Percentiles rank a stretch among this genome's conserved stretches.
Conservation (phyloP, 2,329 filamentous ascomycete species). For the Verticillium alfalfae region DNA sequence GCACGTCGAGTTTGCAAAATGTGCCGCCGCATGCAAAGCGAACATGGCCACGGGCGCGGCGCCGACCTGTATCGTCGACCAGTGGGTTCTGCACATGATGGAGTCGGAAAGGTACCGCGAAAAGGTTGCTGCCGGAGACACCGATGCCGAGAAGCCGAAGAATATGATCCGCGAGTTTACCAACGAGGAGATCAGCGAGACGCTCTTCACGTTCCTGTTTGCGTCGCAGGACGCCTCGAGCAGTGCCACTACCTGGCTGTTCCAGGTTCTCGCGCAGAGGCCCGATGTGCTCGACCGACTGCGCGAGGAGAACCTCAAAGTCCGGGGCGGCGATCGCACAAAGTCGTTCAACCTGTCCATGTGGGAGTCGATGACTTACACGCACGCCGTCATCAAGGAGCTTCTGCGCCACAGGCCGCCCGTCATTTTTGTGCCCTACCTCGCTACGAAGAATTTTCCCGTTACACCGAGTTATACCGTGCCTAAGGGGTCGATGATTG, state of each 20-base stretch:
- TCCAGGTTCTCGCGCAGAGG: conserved; percentile 44
- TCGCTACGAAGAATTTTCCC: conserved; percentile 39
- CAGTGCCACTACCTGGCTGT: conserved; percentile 47
- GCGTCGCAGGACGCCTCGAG: conserved; percentile 48
- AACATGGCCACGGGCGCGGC: conserved; percentile 63
- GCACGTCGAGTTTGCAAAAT: conserved; percentile 63
- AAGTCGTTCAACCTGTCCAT: conserved; percentile 35
- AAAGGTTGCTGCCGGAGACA: conserved; percentile 53
- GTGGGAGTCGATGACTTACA: conserved; percentile 44
- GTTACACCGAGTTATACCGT: conserved; percentile 42
- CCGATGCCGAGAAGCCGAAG: conserved; percentile 31
- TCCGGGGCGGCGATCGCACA: conserved; percentile 32
- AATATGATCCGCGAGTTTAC: conserved; percentile 46
- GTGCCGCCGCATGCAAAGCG: conserved; percentile 65
- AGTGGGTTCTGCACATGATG: conserved; percentile 70
- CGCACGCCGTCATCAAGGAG: conserved; percentile 47
- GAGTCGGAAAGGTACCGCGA: conserved; percentile 64
- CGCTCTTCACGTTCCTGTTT: conserved; percentile 48
- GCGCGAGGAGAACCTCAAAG: conserved; percentile 40
- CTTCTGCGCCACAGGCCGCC: conserved; percentile 45
- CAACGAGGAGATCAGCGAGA: conserved; percentile 41
- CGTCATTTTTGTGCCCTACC: conserved; percentile 49
- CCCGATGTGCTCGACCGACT: conserved; percentile 40
- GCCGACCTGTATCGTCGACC: conserved; percentile 70
- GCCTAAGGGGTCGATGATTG: conserved; percentile 41